Conservation (phyloP, 768 basidiomycete species). For the Lactifluus echinatus region DNA sequence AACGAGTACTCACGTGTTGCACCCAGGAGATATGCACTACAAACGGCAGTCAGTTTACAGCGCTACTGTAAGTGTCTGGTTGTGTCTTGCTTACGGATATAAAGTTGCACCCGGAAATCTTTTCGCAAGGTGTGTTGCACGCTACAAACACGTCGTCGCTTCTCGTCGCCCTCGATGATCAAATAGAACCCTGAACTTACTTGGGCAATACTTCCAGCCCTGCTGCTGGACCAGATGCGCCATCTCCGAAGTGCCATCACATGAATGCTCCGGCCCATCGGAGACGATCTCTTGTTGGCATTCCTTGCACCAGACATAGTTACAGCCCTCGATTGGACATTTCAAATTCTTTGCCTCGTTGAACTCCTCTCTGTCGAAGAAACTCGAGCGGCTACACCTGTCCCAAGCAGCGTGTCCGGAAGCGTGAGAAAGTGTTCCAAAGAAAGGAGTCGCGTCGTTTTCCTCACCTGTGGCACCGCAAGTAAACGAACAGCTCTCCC, state of each 20-base stretch:
- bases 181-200: constrained; percentile 10
- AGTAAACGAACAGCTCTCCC: constrained; percentile 34
- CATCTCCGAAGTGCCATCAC: constrained; percentile 29
- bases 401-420: too few species aligned
- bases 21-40: constrained; percentile 49
- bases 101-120: constrained; percentile 48
- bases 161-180: not conserved
- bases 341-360: constrained; percentile 20
- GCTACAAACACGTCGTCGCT: constrained; percentile 24
- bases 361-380: constrained; percentile 25
- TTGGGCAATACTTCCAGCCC: constrained; percentile 30
- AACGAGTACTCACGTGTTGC: constrained; percentile 35
- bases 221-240: constrained; percentile 24
- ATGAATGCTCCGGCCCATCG: constrained; percentile 24
- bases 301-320: constrained; percentile 28
- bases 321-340: constrained; percentile 26
- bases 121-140: constrained; percentile 42
- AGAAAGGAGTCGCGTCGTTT: not conserved
- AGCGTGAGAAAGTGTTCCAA: not conserved
- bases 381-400: constrained; percentile 19
- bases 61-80: too few species aligned
- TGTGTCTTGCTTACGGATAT: constrained; percentile 48
- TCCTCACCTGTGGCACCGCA: constrained; percentile 43
- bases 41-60: not conserved
- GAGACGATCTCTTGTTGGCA: constrained; percentile 24